Evolutionary conservation across 2,329 filamentous ascomycete genomes (phyloP).

Genomic region (Scortechinia acanthostroma): DNA sequence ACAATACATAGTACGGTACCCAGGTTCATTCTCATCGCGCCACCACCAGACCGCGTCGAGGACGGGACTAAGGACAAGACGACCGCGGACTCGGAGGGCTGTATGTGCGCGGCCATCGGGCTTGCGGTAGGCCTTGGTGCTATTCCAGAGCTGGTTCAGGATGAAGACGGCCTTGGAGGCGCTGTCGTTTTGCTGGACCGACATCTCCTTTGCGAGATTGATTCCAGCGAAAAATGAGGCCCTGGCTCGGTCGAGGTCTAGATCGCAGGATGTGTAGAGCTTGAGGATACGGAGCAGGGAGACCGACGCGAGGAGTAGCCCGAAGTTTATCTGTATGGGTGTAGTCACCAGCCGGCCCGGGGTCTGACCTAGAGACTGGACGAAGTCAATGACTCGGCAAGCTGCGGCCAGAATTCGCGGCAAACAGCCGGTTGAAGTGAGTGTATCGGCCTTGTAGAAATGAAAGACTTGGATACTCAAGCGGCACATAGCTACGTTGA

Average conservation of each 20-base stretch:
- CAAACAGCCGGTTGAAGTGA: neutral
- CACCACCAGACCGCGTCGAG: constrained; percentile 31
- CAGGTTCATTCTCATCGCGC: constrained; percentile 26
- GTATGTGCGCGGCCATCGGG: constrained; percentile 22
- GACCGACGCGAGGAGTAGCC: neutral
- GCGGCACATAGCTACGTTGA: neutral
- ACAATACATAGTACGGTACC: constrained; percentile 5
- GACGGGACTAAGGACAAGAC: constrained; percentile 22
- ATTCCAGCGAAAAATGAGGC: constrained; percentile 22
- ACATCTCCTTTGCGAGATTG: constrained; percentile 25
- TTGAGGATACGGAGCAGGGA: neutral
- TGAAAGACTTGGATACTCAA: neutral
- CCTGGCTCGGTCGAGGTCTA: constrained; percentile 22
- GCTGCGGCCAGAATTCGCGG: neutral
- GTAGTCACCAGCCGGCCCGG: neutral
- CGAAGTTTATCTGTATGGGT: neutral
- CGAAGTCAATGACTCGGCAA: neutral
- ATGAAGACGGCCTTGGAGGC: constrained; percentile 19
- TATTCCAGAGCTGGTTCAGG: constrained; percentile 27
- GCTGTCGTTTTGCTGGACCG: constrained; percentile 21
- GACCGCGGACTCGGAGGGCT: constrained; percentile 24
- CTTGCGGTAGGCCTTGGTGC: constrained; percentile 25
- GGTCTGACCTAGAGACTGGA: neutral
- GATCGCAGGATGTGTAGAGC: constrained; percentile 12
- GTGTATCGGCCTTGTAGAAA: neutral